Base-by-base conservation (phyloP, 352 stramenopile species). In the Phytopythium oedochilum region DNA sequence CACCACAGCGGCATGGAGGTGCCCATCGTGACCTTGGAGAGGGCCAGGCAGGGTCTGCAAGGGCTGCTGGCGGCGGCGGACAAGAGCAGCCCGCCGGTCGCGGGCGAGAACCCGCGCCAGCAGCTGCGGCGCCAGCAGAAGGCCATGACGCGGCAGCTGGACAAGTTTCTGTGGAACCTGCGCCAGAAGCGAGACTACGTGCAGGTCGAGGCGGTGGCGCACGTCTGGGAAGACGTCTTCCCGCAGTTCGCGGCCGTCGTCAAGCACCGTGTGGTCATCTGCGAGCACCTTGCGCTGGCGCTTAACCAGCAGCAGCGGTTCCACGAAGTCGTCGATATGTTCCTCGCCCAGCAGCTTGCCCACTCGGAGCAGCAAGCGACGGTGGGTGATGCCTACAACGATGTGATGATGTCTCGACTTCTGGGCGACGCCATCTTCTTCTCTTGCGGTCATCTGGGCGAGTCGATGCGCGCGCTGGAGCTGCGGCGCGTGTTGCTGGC, bases 251-350 rank as follows among this genome's bases (percentile, higher is more conserved):
- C 61, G 12, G 55, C 49, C 10, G 66, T 81, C 47, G 38, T 54
- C 6, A 79, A 72, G 38, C 75, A 87, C 51, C 68, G 60, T 45
- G 56, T 38, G 10, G 63, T 87, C 25, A 71, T 87, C 38, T 76
- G 59, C 36, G 75, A 83, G 53, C 61, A 83, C 58, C 82, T 82
- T 53, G 76, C 76, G 29, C 65, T 66, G 50, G 70, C 64, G 5
- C 57, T 85, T 0, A 87, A 84, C 59, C 51, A 60, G 31, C 64
- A 78, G 48, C 63, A 82, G 59, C 71, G 73, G n/a, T 87, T 85
- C 40, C 25, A 66, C 15, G 70, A 85, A 26, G 66, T 85, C 22
- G 56, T 80, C n/a, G 69, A 83, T 54, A 80, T 61, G 43, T 73
- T 85, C 28, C 63, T 66, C 42, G 34, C 29, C 4, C 34, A 56